Base-by-base conservation (phyloP, 2,329 filamentous ascomycete species). In the Colletotrichum truncatum region DNA sequence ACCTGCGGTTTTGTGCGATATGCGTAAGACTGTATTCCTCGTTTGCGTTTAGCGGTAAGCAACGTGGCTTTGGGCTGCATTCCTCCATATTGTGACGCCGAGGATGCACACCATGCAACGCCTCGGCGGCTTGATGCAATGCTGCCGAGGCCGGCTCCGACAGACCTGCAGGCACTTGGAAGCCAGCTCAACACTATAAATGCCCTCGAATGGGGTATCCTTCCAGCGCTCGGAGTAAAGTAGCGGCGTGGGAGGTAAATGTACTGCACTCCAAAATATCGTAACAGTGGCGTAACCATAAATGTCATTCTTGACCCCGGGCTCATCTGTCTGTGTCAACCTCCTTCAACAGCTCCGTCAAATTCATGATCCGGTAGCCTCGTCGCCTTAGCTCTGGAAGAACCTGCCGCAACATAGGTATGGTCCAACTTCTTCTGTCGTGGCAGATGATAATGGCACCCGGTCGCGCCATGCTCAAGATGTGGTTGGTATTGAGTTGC, bases 391-490 rank as follows among this genome's bases (percentile, higher is more conserved):
- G 79, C 74, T 92, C 90, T 0, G 91, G 91, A 69, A 97, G 76
- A 38, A 96, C 90, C 65, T 81, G 85, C 38, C 82, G 81, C 77
- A 97, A 74, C 92, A 97, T 96, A 1, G 92, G 91, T 49, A 85
- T 83, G 25, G 93, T 97, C 92, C 94, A 97, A n/a, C 84, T 81
- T 72, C 94, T 84, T 69, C 93, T 78, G 80, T 97, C 94, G 80
- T 97, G 94, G 73, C 93, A 94, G 54, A 97, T 90, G 67, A 97
- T 89, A 62, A 97, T 91, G 26, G 87, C 90, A 0, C 94, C 94
- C 0, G 91, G 89, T 48, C 87, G 82, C 34, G 91, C 82, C 91
- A 94, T 93, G 78, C 92, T 93, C 70, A 97, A 76, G 4, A 97
- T 87, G 80, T 97, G 93, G 69, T 82, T 83, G 7, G 92, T 90